Evolutionary conservation across 768 basidiomycete genomes (phyloP), one percentile per base, ranked within the genome.

Genomic region (Tricholomella constricta): DNA sequence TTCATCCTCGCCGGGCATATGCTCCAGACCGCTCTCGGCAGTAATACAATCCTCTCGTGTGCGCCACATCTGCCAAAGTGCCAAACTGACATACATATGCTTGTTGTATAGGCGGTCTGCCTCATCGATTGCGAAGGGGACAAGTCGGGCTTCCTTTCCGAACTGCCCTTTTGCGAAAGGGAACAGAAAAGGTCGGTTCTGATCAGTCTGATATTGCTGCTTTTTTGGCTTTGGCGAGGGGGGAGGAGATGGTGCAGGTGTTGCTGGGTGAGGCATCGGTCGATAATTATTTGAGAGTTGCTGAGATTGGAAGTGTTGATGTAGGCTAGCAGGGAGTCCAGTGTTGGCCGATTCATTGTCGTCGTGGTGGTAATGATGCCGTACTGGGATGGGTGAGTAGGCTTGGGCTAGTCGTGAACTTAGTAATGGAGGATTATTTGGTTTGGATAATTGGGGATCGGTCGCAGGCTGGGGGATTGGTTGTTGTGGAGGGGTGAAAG

Each of bases 161-260:
- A 76, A 76, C 49, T 70, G 76, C 44, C 70, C 78, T n/a, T 85
- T 81, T 6, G 94, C 91, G 67, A 97, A 99, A 0, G 97, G 97
- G 68, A 99, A 95, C 55, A 98, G 73, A 68, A 98, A 99, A 1
- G 97, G 96, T 11, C 91, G 80, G 41, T 75, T 85, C 66, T 95
- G 97, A 69, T 99, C 97, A 0, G 97, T 99, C 66, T 98, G 97
- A 68, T 93, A 99, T 66, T 96, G 93, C 66, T 96, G 96, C 68
- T 98, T 98, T 76, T 99, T 99, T 9, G 91, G 93, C 65, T 96
- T 98, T 2, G 85, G 90, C 29, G 75, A 77, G 1, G 84, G 81
- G 6, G 91, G 91, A 0, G 94, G 94, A 0, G 92, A 85, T 2
- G 95, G 94, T 22, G 94, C 93, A 6, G 95, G 95, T 3, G 95